Evolutionary conservation across 495 filamentous ascomycete genomes (phyloP).

Genomic region (Aspergillus steynii): DNA sequence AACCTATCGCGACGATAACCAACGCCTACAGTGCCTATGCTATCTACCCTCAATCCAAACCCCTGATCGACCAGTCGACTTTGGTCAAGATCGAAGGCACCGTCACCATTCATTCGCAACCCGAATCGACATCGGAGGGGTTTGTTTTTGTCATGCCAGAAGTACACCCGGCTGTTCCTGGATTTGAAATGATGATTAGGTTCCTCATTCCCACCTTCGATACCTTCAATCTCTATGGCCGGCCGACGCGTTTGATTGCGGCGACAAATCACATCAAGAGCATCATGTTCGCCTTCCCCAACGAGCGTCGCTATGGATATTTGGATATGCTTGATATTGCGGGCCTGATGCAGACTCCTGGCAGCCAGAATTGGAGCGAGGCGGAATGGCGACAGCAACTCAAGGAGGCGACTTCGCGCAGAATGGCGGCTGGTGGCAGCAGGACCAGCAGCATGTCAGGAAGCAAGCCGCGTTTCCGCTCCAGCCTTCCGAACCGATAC

Average conservation of each 20-base stretch:
- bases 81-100: conserved; percentile 91
- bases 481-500: conserved; percentile 60
- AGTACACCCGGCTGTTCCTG: conserved; percentile 81
- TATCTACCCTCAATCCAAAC: conserved; percentile 92
- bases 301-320: conserved; percentile 84
- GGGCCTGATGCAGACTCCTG: conserved; percentile 71
- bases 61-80: conserved; percentile 90
- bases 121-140: conserved; percentile 75
- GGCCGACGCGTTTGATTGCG: conserved; percentile 81
- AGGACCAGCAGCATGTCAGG: conserved; percentile 60
- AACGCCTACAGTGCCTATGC: conserved; percentile 92
- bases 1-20: conserved; percentile 85
- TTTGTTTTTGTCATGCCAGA: conserved; percentile 99
- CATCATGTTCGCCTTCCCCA: conserved; percentile 98
- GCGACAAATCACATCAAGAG: conserved; percentile 83
- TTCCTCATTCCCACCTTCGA: conserved; percentile 95
- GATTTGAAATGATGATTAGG: conserved; percentile 95
- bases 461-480: conserved; percentile 61
- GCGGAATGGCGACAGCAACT: conserved; percentile 86
- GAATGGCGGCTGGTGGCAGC: conserved; percentile 60
- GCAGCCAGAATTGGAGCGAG: conserved; percentile 79
- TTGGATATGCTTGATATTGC: conserved; percentile 85
- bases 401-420: conserved; percentile 84
- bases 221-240: conserved; percentile 88
- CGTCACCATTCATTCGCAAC: conserved; percentile 78